phyloP scores from a whole-genome alignment of 257 asterid genomes.

The Solanum bulbocastanum region DNA sequence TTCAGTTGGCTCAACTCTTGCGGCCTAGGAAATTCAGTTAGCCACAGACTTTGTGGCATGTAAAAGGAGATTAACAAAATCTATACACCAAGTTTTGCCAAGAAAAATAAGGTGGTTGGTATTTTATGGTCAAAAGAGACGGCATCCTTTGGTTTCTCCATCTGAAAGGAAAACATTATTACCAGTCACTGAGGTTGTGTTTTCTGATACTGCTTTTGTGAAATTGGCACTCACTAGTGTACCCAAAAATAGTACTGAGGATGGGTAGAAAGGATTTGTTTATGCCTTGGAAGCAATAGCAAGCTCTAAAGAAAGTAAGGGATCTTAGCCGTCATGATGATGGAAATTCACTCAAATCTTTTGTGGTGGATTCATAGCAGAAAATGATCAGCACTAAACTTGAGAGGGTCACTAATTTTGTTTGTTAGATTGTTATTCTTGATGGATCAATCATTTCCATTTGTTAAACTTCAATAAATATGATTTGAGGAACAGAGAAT shows the following conservation, averaged over 20 bases:
- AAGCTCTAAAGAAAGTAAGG: constrained; percentile 35
- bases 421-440: neutral
- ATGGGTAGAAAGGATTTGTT: constrained; percentile 86
- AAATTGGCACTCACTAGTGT: constrained; percentile 60
- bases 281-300: constrained; percentile 64
- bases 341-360: constrained; percentile 71
- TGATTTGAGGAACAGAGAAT: neutral
- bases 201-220: constrained; percentile 58
- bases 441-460: neutral
- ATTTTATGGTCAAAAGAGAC: constrained; percentile 88
- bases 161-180: constrained; percentile 57
- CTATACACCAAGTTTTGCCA: constrained; percentile 44
- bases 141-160: constrained; percentile 84
- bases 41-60: constrained; percentile 95
- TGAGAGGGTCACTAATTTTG: neutral
- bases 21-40: constrained; percentile 59
- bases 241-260: constrained; percentile 57
- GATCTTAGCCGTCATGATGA: constrained; percentile 50
- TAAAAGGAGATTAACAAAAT: constrained; percentile 35
- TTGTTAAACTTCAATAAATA: neutral
- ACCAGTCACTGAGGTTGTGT: constrained; percentile 62
- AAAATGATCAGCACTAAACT: constrained; percentile 11
- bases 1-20: constrained; percentile 51
- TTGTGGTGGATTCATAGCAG: constrained; percentile 89
- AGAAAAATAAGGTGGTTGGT: constrained; percentile 64